phyloP scores from a whole-genome alignment of 1,139 yeast species.

The Pichia inconspicua region DNA sequence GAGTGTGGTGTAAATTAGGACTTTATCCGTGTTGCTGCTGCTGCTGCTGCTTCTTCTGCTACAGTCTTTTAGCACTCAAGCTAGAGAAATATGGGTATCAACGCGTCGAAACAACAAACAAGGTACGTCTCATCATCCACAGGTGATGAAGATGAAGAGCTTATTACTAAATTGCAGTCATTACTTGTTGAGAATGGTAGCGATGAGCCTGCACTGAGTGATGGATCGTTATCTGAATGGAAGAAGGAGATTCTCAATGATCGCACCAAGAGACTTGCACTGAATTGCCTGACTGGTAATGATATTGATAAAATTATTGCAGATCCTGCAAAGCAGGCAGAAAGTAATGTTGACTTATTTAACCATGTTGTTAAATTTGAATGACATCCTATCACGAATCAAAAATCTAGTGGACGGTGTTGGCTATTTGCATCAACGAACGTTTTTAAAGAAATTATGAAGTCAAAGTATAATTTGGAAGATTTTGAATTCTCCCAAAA shows the following conservation, averaged over 20 bases:
- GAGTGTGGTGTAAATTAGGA: too few relatives aligned
- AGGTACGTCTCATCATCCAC: slow-evolving; percentile 13
- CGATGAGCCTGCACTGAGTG: slow-evolving; percentile 22
- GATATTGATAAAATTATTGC: slow-evolving; percentile 41
- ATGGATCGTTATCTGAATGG: slow-evolving; percentile 40
- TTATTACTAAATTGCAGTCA: slow-evolving; percentile 24
- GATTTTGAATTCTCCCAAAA: slow-evolving; percentile 54
- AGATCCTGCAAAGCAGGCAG: slow-evolving; percentile 29
- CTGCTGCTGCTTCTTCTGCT: background rate
- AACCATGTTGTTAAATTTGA: slow-evolving; percentile 45
- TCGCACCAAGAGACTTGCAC: slow-evolving; percentile 52
- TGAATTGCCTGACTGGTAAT: slow-evolving; percentile 49
- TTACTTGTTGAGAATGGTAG: slow-evolving; percentile 11
- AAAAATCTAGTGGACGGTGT: slow-evolving; percentile 54
- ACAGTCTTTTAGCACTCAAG: too few relatives aligned
- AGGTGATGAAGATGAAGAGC: slow-evolving; percentile 23
- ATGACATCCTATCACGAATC: slow-evolving; percentile 55
- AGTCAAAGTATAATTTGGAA: slow-evolving; percentile 44
- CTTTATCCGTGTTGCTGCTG: background rate
- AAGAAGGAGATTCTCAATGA: slow-evolving; percentile 40
- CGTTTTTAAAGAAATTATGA: slow-evolving; percentile 49
- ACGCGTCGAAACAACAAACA: slow-evolving; percentile 18
- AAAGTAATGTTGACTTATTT: slow-evolving; percentile 42
- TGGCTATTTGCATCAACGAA: slow-evolving; percentile 66
- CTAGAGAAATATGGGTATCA: slow-evolving; percentile 21